These are phyloP conservation scores for Yamadazyma kanchanaburiensis DNA, from an alignment of 1,139 yeast species.

Conservation along the genomic window DNA sequence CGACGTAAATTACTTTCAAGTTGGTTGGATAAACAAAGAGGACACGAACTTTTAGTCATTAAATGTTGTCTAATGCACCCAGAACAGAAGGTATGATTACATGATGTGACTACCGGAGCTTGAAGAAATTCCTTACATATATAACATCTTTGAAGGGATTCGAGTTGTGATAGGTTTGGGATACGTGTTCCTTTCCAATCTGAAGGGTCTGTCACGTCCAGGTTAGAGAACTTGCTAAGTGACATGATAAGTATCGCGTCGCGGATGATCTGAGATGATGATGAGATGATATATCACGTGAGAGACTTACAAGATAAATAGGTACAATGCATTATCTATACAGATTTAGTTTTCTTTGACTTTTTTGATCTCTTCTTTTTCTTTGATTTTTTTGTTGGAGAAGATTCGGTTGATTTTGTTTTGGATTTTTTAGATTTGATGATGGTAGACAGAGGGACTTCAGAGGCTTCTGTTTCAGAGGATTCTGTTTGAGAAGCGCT, in stretches of 20 bases:
- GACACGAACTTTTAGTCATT: slow-evolving; percentile 61
- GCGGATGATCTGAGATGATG: no score
- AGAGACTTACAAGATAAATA: no score
- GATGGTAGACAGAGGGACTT: neutral
- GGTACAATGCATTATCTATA: neutral
- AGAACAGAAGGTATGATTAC: slow-evolving; percentile 92
- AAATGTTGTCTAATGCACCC: slow-evolving; percentile 78
- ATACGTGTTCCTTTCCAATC: slow-evolving; percentile 59
- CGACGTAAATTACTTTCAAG: slow-evolving; percentile 69
- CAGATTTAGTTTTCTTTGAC: slow-evolving; percentile 3
- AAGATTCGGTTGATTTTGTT: slow-evolving; percentile 1
- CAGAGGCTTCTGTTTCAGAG: slow-evolving; percentile 1
- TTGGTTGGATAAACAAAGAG: slow-evolving; percentile 71
- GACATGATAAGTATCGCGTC: no score
- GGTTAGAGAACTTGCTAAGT: no score
- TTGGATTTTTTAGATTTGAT: neutral
- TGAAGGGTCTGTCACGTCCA: slow-evolving; percentile 53
- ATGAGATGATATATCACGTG: no score
- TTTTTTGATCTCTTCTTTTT: slow-evolving; percentile 8
- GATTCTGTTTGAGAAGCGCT: slow-evolving; percentile 2
- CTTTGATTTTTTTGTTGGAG: slow-evolving; percentile 2
- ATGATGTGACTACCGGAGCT: slow-evolving; percentile 82
- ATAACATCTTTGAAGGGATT: slow-evolving; percentile 74
- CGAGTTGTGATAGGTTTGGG: slow-evolving; percentile 61
- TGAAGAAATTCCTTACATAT: slow-evolving; percentile 84